Conservation (phyloP, 202 grass and related monocot genomes). For the Schoenoplectus triqueter region DNA sequence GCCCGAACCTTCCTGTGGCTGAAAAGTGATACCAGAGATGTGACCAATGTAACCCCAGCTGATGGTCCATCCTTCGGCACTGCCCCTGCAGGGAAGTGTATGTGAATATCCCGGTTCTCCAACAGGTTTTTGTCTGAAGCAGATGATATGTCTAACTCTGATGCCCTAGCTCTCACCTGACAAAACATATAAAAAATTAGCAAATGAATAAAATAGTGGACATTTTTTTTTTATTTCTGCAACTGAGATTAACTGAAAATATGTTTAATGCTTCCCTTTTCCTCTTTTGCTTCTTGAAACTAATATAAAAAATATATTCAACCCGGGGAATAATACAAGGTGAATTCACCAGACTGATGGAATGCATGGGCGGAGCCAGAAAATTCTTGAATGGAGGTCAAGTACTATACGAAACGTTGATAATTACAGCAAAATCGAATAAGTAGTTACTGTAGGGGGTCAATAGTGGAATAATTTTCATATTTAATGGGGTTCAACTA, state of each 20-base stretch:
- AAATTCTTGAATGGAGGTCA: too few species aligned
- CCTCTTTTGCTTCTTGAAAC: background rate
- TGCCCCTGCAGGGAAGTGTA: conserved; percentile 98
- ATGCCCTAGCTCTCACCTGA: conserved; percentile 88
- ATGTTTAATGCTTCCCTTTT: background rate
- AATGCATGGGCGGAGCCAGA: background rate
- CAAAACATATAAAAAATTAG: conserved; percentile 17
- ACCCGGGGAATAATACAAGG: background rate
- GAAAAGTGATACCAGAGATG: conserved; percentile 86
- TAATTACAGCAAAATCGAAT: too few species aligned
- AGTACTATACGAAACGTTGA: too few species aligned
- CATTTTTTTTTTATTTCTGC: background rate
- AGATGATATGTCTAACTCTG: conserved; percentile 78
- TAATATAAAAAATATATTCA: background rate
- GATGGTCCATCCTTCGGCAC: conserved; percentile 99
- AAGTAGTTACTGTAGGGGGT: too few species aligned
- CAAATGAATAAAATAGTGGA: background rate
- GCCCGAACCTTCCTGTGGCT: conserved; percentile 87
- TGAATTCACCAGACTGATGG: background rate
- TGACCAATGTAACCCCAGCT: conserved; percentile 95
- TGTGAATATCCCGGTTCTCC: conserved; percentile 90
- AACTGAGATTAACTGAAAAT: background rate
- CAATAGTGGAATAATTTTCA: too few species aligned
- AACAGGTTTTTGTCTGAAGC: conserved; percentile 69
- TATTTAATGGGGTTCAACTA: too few species aligned